Percentiles rank a stretch among this genome's conserved stretches.
Evolutionary conservation across 148 eudicot genomes (phyloP).

Genomic region (Linanthus parryae): DNA sequence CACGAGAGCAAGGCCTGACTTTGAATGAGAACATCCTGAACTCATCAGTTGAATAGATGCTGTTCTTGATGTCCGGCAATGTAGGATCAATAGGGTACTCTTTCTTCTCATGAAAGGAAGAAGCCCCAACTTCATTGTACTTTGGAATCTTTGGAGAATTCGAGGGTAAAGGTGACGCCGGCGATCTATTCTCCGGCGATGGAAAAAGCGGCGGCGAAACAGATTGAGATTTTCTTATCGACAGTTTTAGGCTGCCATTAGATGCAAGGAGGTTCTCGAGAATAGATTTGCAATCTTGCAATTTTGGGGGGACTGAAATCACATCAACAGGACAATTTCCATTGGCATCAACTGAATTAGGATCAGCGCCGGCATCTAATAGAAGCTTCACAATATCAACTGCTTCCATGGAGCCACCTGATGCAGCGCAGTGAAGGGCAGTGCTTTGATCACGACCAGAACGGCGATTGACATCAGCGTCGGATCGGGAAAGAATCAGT

Average conservation of each 20-base stretch:
- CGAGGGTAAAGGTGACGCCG: slow-evolving; percentile 35
- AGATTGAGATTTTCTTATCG: slow-evolving; percentile 24
- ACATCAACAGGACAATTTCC: slow-evolving; percentile 55
- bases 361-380: slow-evolving; percentile 61
- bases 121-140: slow-evolving; percentile 20
- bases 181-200: slow-evolving; percentile 37
- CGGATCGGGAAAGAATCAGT: slow-evolving; percentile 45
- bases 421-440: slow-evolving; percentile 81
- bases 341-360: slow-evolving; percentile 41
- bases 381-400: slow-evolving; percentile 53
- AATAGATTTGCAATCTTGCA: slow-evolving; percentile 25
- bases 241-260: slow-evolving; percentile 25
- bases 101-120: slow-evolving; percentile 37
- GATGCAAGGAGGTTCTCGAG: slow-evolving; percentile 44
- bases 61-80: slow-evolving; percentile 77
- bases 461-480: slow-evolving; percentile 44
- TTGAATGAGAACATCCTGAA: slow-evolving; percentile 80
- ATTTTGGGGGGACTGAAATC: slow-evolving; percentile 40
- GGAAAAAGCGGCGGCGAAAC: slow-evolving; percentile 39
- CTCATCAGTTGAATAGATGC: slow-evolving; percentile 72
- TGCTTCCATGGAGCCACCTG: slow-evolving; percentile 60
- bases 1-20: slow-evolving; percentile 79
- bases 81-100: slow-evolving; percentile 80
- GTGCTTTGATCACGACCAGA: slow-evolving; percentile 55
- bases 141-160: slow-evolving; percentile 37